phyloP scores from a whole-genome alignment of 2,329 filamentous ascomycete genomes.

The Ascosphaera apis region DNA sequence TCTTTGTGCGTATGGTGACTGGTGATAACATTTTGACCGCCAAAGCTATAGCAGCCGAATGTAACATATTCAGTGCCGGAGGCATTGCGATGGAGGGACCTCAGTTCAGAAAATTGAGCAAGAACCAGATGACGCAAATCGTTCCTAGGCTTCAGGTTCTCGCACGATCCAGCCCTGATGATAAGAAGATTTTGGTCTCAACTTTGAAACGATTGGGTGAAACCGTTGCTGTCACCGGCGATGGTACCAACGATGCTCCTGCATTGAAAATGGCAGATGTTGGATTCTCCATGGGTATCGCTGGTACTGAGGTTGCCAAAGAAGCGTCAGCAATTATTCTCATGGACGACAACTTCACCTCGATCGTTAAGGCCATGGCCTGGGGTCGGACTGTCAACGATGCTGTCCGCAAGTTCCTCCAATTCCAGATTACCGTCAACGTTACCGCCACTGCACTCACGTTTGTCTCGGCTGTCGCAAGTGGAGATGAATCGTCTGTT shows the following conservation, averaged over 20 bases:
- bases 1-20: constrained; percentile 52
- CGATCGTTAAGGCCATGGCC: constrained; percentile 42
- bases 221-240: constrained; percentile 39
- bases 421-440: constrained; percentile 52
- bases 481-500: constrained; percentile 44
- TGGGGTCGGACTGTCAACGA: constrained; percentile 50
- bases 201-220: constrained; percentile 39
- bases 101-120: constrained; percentile 37
- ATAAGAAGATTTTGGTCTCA: constrained; percentile 40
- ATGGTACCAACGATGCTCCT: constrained; percentile 43
- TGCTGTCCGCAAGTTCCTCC: constrained; percentile 43
- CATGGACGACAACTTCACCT: constrained; percentile 41
- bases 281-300: constrained; percentile 45
- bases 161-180: constrained; percentile 43
- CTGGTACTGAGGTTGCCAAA: constrained; percentile 44
- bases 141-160: constrained; percentile 39
- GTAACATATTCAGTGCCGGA: constrained; percentile 39
- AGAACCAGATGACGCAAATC: constrained; percentile 33
- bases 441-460: constrained; percentile 73
- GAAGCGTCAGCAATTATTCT: constrained; percentile 46
- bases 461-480: constrained; percentile 67
- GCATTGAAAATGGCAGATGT: constrained; percentile 43
- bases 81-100: constrained; percentile 47
- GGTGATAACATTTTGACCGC: constrained; percentile 49
- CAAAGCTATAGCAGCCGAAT: constrained; percentile 49